Evolutionary conservation across 148 eudicot species (phyloP).

Genomic region (Drosera capensis): DNA sequence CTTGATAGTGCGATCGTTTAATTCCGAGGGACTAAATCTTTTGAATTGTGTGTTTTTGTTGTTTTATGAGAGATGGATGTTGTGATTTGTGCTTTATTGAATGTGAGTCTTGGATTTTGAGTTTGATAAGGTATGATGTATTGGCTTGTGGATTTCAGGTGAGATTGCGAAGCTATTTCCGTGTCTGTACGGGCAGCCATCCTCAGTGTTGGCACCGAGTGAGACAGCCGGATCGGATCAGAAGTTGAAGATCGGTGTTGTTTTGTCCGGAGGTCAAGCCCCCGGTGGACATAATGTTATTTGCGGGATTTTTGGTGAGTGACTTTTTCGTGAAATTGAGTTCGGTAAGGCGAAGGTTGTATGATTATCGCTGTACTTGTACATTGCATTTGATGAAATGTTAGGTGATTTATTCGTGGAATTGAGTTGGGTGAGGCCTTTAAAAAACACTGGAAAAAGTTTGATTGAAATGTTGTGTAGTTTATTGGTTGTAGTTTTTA

Average conservation of each 20-base stretch:
- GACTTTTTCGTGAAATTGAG: background rate
- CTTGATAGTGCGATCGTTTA: too few relatives aligned
- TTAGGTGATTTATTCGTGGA: too few relatives aligned
- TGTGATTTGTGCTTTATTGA: too few relatives aligned
- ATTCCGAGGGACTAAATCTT: too few relatives aligned
- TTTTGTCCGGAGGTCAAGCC: conserved; percentile 94
- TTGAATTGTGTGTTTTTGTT: too few relatives aligned
- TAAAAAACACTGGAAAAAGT: too few relatives aligned
- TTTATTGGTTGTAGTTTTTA: too few relatives aligned
- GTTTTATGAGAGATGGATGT: too few relatives aligned
- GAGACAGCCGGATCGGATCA: conserved; percentile 26
- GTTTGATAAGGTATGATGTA: conserved; percentile 19
- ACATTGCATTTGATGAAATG: background rate
- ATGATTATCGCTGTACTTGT: background rate
- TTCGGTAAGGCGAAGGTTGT: background rate
- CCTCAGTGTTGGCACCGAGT: conserved; percentile 52
- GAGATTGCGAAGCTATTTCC: conserved; percentile 92
- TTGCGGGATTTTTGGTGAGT: conserved; percentile 86
- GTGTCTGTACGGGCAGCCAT: conserved; percentile 74
- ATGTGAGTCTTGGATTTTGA: conserved; percentile 37
- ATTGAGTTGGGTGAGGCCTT: too few relatives aligned
- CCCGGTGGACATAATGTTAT: conserved; percentile 99
- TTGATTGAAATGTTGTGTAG: background rate
- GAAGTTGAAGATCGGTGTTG: conserved; percentile 81
- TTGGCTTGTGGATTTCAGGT: conserved; percentile 43